phyloP scores from a whole-genome alignment of 2,329 filamentous ascomycete species.

The Cyanodermella asteris region DNA sequence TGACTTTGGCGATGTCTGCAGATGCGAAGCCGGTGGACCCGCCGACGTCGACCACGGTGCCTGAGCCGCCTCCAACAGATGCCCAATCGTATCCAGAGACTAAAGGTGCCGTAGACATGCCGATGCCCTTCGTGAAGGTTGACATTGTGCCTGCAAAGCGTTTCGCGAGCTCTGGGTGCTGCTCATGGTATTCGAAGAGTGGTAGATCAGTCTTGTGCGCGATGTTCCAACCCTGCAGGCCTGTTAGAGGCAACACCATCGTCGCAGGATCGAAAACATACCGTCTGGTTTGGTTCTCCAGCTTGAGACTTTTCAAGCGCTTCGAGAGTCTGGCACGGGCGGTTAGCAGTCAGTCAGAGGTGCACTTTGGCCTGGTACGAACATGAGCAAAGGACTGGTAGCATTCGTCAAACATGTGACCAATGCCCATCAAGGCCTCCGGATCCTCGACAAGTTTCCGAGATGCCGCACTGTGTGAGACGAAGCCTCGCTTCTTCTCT shows the following conservation, averaged over 20 bases:
- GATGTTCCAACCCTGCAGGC: conserved; percentile 3
- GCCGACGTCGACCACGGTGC: conserved; percentile 7
- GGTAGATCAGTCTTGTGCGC: conserved; percentile 5
- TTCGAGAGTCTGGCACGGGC: conserved; percentile 1
- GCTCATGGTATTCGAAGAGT: conserved; percentile 4
- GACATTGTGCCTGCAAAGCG: conserved; percentile 7
- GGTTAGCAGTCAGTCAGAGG: too few relatives aligned
- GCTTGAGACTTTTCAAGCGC: conserved; percentile 1
- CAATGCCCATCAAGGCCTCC: conserved; percentile 1
- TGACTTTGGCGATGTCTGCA: conserved; percentile 4
- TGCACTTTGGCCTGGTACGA: not conserved
- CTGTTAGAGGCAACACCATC: too few relatives aligned
- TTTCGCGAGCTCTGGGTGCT: conserved; percentile 4
- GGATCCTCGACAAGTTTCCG: conserved; percentile 1
- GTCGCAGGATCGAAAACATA: too few relatives aligned
- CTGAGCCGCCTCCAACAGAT: conserved; percentile 1
- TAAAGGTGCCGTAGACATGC: not conserved
- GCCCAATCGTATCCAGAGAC: conserved; percentile 3
- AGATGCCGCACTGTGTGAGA: conserved; percentile 3
- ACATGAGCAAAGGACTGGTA: not conserved
- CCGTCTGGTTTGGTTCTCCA: conserved; percentile 3
- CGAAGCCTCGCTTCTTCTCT: conserved; percentile 1
- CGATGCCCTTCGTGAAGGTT: conserved; percentile 2
- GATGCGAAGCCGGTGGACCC: conserved; percentile 6
- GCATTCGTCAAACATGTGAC: conserved; percentile 1